Evolutionary conservation across 306 rosid species (phyloP), one percentile per base, ranked within the genome.

Genomic region (Notholithocarpus densiflorus): DNA sequence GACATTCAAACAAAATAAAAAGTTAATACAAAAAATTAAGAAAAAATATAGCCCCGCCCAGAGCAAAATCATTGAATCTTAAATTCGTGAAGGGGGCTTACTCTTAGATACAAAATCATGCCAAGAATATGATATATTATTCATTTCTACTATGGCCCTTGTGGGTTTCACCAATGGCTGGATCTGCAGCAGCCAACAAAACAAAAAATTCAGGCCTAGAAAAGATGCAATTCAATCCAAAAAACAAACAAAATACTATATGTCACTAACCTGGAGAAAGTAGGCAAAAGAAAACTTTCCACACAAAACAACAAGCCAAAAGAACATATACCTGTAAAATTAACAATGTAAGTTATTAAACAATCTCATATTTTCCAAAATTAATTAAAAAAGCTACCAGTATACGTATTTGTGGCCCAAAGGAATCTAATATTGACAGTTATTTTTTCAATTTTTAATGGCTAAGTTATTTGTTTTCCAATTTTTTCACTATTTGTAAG

Each of bases 231-330:
- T 13, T 37, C 45, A 37, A 7, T 31, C 19, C 17, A n/a, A 78
- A 52, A 43, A 37, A 55, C 13, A 62, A 43, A 23, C 2, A 11
- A 73, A 23, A 37, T 51, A 34, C 29, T 59, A 5, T 24, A 62
- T 21, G 68, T 32, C 13, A 62, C 89, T 48, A 78, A 94, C 98
- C 98, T 87, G 97, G 61, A 94, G 93, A 80, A 94, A 94, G 89
- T 94, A 94, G 15, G 98, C 97, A 85, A 92, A 94, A 0, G 97
- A 34, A 78, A 92, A 94, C 68, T 94, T 94, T 32, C 82, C 97
- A 80, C 91, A 61, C 89, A 94, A 88, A 84, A 89, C 45, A 40
- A 94, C 71, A 56, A 94, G 88, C 98, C 98, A 94, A 81, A 94
- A 89, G 37, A 94, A 82, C 97, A 91, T 76, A 74, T 94, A 94